A percentile compares a stretch with the other conserved stretches of the same genome.
Evolutionary conservation across 1,284 basidiomycete genomes (phyloP).

Genomic region (Stygiomarasmius scandens): DNA sequence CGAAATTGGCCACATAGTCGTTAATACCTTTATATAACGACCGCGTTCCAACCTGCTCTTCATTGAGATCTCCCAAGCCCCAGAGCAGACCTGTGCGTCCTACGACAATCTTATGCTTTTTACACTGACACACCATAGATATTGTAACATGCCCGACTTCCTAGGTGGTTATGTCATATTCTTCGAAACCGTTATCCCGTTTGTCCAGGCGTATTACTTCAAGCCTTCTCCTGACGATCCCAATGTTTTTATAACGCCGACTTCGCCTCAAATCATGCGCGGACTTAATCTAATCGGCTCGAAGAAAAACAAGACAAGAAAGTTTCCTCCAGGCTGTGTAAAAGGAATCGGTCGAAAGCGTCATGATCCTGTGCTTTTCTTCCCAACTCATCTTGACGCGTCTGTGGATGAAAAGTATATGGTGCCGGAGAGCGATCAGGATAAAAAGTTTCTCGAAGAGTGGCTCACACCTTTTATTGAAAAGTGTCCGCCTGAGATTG

Average conservation of each 20-base stretch:
- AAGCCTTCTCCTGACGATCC: too few relatives aligned
- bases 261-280: background rate
- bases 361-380: background rate
- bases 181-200: background rate
- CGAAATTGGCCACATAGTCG: too few relatives aligned
- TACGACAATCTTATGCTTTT: too few relatives aligned
- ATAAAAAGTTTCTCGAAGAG: background rate
- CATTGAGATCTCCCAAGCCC: too few relatives aligned
- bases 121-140: too few relatives aligned
- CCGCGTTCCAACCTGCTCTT: too few relatives aligned
- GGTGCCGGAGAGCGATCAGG: background rate
- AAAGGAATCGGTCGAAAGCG: background rate
- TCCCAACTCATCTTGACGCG: background rate
- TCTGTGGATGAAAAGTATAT: background rate
- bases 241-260: background rate
- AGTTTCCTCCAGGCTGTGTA: background rate
- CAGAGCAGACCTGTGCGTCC: too few relatives aligned
- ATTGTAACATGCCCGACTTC: constrained; percentile 3
- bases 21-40: too few relatives aligned
- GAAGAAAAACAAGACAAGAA: background rate
- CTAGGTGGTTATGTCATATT: background rate
- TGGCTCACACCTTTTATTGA: background rate
- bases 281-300: background rate
- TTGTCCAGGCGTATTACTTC: background rate
- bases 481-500: background rate